Percentiles rank a stretch among this genome's conserved stretches.
These are phyloP conservation scores for Calocybe gambosa DNA, from an alignment of 1,284 basidiomycete species.

Conservation along the genomic window DNA sequence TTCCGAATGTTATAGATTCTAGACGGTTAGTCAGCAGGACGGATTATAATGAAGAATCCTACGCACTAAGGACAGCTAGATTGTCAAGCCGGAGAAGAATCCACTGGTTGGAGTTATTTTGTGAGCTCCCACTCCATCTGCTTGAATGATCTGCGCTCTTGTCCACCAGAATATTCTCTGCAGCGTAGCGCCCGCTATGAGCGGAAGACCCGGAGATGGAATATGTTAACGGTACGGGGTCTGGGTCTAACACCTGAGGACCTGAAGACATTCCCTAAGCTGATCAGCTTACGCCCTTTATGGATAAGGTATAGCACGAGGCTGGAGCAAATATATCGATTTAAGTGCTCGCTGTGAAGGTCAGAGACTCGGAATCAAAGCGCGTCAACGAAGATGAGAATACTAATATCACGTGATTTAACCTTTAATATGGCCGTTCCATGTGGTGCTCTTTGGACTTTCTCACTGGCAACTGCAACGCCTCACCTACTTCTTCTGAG, in stretches of 20 bases:
- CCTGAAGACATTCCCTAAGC: slow-evolving; percentile 8
- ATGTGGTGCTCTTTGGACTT: too few relatives aligned
- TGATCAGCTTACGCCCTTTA: neutral
- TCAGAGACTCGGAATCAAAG: too few relatives aligned
- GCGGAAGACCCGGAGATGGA: slow-evolving; percentile 57
- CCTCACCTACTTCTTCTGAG: too few relatives aligned
- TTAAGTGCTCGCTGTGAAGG: neutral
- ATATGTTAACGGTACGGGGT: slow-evolving; percentile 35
- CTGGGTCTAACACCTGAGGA: slow-evolving; percentile 5
- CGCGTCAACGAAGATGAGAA: too few relatives aligned
- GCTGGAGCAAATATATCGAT: neutral
- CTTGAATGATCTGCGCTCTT: slow-evolving; percentile 57
- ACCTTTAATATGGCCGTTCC: too few relatives aligned
- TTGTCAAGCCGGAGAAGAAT: slow-evolving; percentile 58
- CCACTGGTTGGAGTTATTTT: slow-evolving; percentile 60
- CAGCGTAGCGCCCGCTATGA: slow-evolving; percentile 61
- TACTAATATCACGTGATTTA: neutral
- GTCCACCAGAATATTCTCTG: slow-evolving; percentile 64
- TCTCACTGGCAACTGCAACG: too few relatives aligned
- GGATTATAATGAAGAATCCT: slow-evolving; percentile 3
- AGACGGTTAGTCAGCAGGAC: slow-evolving; percentile 7
- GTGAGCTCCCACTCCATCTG: slow-evolving; percentile 65
- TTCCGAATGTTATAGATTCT: slow-evolving; percentile 76
- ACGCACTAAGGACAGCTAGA: slow-evolving; percentile 58
- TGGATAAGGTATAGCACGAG: neutral